A percentile compares a stretch with the other conserved stretches of the same genome.
phyloP scores from a whole-genome alignment of 345 rosid species.

The Salix dunnii region DNA sequence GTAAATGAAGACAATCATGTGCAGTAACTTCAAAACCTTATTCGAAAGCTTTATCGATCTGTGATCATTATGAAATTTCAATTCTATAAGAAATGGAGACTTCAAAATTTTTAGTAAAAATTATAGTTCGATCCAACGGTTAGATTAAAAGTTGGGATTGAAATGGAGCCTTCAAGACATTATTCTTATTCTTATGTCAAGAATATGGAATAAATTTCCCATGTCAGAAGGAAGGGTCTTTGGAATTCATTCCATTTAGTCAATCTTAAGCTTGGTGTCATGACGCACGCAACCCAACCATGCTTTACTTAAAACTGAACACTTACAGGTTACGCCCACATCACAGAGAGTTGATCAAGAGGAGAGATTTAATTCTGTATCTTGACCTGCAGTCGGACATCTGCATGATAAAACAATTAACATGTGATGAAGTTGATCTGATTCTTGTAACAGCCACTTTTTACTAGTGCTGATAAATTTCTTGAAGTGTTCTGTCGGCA shows the following conservation, averaged over 20 bases:
- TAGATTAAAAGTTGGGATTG: too few relatives aligned
- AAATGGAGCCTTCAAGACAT: too few relatives aligned
- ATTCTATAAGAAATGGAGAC: too few relatives aligned
- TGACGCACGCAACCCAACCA: not conserved
- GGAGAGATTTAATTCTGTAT: not conserved
- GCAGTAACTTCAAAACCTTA: too few relatives aligned
- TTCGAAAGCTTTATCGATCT: too few relatives aligned
- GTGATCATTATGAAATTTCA: too few relatives aligned
- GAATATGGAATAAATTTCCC: too few relatives aligned
- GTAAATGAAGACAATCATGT: too few relatives aligned
- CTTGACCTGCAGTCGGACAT: not conserved
- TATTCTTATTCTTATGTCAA: too few relatives aligned
- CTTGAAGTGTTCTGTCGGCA: not conserved
- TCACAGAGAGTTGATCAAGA: not conserved
- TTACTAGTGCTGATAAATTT: not conserved
- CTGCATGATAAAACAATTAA: not conserved
- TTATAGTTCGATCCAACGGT: accelerated
- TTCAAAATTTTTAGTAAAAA: too few relatives aligned
- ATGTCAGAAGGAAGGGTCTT: not conserved
- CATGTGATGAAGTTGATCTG: not conserved
- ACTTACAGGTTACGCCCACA: not conserved
- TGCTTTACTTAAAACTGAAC: not conserved
- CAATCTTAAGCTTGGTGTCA: not conserved
- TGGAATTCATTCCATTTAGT: not conserved
- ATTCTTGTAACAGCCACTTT: not conserved